Evolutionary conservation across 2,329 filamentous ascomycete species (phyloP), one percentile per base, ranked within the genome.

Genomic region (Neocucurbitaria cava): DNA sequence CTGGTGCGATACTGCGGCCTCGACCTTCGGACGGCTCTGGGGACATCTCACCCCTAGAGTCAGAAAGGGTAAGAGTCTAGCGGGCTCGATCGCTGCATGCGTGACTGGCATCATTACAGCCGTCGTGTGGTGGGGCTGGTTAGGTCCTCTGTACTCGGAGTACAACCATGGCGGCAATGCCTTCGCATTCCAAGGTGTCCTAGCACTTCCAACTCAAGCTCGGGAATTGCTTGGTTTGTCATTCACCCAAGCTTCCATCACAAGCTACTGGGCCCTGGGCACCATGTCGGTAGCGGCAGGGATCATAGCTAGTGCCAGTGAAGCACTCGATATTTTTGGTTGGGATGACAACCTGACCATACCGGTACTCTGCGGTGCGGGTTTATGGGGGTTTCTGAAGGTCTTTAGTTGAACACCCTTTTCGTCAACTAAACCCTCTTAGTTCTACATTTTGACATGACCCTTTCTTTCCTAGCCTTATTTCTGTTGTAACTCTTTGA

Each of bases 261-360:
- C 82, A 0, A 93, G 95, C 1, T 79, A 84, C 1, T 65, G 89
- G 56, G 95, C 95, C 1, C 81, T 98, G 31, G 89, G 87, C 3
- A 80, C 91, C 54, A 87, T 98, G 85, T 91, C 92, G 71, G 62
- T 96, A 35, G 91, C 90, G 79, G 93, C 93, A 6, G 95, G 95
- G n/a, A 77, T 98, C 39, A 86, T 94, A 48, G 95, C 92, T 38
- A 91, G 92, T 52, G 87, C 88, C 40, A 97, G 92, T 70, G 95
- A 99, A 77, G 89, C 94, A 15, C 83, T 96, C 41, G 92, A 99
- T 77, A 71, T 98, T 0, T 97, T 92, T 73, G 91, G 92, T 43
- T 93, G 92, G 90, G 95, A 99, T 71, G 95, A 99, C 78, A 99
- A 99, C 77, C 81, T 99, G 66, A 98, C 94, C 45, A 99, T 99